Conservation (phyloP, 768 basidiomycete species). For the Leccinum barrowsii region DNA sequence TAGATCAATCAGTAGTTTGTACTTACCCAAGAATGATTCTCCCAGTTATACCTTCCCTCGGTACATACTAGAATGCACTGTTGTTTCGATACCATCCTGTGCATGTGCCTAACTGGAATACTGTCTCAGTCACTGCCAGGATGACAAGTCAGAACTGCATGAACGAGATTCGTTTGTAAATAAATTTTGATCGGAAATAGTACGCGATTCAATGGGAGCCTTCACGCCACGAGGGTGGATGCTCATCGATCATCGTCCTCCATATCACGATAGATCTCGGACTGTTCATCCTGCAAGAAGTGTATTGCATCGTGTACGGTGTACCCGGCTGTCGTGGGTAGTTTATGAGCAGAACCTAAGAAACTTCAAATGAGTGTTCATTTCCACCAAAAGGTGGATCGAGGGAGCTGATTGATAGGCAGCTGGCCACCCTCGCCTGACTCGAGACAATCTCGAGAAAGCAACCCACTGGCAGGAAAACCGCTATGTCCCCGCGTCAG, state of each 20-base stretch:
- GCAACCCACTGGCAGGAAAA: conserved; percentile 36
- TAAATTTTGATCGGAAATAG: no score
- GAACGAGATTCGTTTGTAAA: no score
- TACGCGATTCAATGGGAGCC: no score
- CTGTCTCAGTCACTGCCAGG: not conserved
- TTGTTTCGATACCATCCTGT: no score
- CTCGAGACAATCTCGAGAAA: conserved; percentile 35
- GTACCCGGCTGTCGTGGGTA: conserved; percentile 23
- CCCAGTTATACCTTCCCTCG: not conserved
- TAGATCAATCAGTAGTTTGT: not conserved
- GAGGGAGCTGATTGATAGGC: not conserved
- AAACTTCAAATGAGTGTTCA: not conserved
- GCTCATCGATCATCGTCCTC: no score
- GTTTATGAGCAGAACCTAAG: not conserved
- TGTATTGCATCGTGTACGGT: not conserved
- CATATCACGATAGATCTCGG: no score
- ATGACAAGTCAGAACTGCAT: no score
- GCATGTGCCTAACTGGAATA: no score
- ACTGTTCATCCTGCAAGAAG: not conserved
- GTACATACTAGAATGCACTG: not conserved
- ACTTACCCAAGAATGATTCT: not conserved
- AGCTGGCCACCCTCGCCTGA: conserved; percentile 37
- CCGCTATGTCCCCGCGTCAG: conserved; percentile 43
- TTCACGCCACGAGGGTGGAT: no score
- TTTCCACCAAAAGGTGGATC: not conserved